Conservation (phyloP, 208 protist genomes). For the Herpetomonas samuelpessoai region DNA sequence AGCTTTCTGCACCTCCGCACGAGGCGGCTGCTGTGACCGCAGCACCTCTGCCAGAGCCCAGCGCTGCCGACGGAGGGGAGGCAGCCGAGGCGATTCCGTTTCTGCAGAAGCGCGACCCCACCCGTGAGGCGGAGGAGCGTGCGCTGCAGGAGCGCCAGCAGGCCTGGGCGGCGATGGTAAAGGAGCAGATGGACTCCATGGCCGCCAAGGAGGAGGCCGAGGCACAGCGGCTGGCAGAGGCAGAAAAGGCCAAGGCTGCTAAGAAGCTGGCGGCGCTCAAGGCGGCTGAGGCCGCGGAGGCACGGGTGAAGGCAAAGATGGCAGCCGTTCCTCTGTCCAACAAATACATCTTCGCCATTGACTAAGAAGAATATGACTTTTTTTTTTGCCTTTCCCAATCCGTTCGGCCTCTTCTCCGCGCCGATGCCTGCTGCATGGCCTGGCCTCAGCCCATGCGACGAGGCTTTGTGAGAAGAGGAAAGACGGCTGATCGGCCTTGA, state of each 20-base stretch:
- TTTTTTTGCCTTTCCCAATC: too few relatives aligned
- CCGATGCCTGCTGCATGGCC: too few relatives aligned
- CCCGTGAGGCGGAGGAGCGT: constrained; percentile 13
- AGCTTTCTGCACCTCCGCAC: background rate
- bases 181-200: constrained; percentile 36
- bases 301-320: constrained; percentile 35
- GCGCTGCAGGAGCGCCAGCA: constrained; percentile 53
- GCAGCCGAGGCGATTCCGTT: constrained; percentile 10
- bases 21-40: background rate
- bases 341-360: constrained; percentile 81
- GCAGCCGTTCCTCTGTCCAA: constrained; percentile 63
- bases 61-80: background rate
- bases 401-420: too few relatives aligned
- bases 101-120: constrained; percentile 13
- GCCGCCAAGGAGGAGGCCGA: constrained; percentile 31
- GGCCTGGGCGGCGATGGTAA: constrained; percentile 52
- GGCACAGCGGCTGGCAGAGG: constrained; percentile 34
- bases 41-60: background rate
- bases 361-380: constrained; percentile 36
- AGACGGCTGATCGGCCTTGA: too few relatives aligned
- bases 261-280: constrained; percentile 39
- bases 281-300: constrained; percentile 42
- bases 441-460: too few relatives aligned
- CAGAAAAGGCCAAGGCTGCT: constrained; percentile 24
- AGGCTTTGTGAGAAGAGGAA: too few relatives aligned